Base-by-base conservation (phyloP, 495 filamentous ascomycete genomes). In the Articulospora tetracladia region DNA sequence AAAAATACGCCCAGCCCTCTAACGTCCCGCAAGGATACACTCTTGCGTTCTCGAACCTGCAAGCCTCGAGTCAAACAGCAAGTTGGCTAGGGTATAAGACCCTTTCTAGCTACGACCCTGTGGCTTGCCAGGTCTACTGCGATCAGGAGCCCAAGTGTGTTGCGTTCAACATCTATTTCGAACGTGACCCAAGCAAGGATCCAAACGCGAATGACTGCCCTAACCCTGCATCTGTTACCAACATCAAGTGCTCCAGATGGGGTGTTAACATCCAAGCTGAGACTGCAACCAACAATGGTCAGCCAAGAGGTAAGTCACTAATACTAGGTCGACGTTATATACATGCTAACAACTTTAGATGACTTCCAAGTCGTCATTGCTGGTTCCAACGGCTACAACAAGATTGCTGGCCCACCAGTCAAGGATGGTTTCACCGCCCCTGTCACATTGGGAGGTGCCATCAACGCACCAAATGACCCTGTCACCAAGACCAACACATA, bases 221-320 rank as follows among this genome's bases (percentile, higher is more conserved):
- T 39, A 72, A 81, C 55, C 79, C 81, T 0, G 47, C 76, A 15
- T 73, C 73, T 17, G 72, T 74, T 30, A 81, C 77, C 41, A 76
- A 77, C 60, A 79, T 79, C 72, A 82, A 81, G 70, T 84, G 81
- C 63, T 72, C 74, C 22, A 77, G 79, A 59, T 83, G 76, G 75
- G 77, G 76, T 44, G 69, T 66, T 17, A 55, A 61, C 22, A 57
- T 79, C 28, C 46, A 67, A 0, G 49, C 63, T 23, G 58, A 32
- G 1, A 67, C 68, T 1, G 76, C 76, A 24, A 71, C 49, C 22
- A 77, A 77, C 53, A 53, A 23, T 13, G 77, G 76, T n/a, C 66
- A 76, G 62, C 73, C 53, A 34, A 64, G 73, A 44, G 65, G 57
- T 34, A 57, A 72, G 20, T 78, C 77, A 61, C 69, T 26, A 27